Evolutionary conservation across 192 early-diverging fungal genomes (phyloP).

Genomic region (Paraglomus brasilianum): DNA sequence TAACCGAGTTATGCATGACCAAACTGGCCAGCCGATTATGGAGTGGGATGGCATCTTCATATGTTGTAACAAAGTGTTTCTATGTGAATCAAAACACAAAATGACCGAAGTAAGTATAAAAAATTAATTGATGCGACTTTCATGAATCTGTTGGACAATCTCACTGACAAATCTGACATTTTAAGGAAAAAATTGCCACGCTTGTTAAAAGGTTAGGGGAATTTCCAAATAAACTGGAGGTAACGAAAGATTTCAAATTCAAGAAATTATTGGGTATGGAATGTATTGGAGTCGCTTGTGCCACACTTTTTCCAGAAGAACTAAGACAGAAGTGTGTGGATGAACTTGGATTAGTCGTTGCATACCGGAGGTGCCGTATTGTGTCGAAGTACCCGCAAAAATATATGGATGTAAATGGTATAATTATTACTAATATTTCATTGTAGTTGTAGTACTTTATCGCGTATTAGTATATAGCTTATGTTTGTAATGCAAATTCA

Average conservation of each 20-base stretch:
- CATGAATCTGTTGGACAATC: conserved; percentile 5
- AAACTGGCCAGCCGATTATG: not conserved
- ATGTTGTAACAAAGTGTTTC: conserved; percentile 9
- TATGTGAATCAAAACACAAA: conserved; percentile 19
- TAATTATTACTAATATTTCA: no score
- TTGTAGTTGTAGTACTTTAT: no score
- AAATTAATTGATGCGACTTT: conserved; percentile 13
- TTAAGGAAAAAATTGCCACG: not conserved
- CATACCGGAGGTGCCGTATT: conserved; percentile 17
- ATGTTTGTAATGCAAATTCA: no score
- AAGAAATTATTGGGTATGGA: conserved; percentile 21
- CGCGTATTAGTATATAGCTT: no score
- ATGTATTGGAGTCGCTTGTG: conserved; percentile 17
- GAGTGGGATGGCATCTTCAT: conserved; percentile 25
- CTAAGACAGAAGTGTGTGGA: not conserved
- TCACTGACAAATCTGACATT: conserved; percentile 26
- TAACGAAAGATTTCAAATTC: not conserved
- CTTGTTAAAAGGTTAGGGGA: conserved; percentile 17
- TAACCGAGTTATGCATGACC: conserved; percentile 11
- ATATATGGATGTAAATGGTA: no score
- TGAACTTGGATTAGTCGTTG: conserved; percentile 16
- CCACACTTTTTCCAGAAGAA: not conserved
- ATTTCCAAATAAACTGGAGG: conserved; percentile 14
- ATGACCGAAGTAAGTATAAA: conserved; percentile 25
- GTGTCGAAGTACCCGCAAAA: conserved; percentile 10